Base-by-base conservation (phyloP, 2,329 filamentous ascomycete species). In the Diatrype stigma region DNA sequence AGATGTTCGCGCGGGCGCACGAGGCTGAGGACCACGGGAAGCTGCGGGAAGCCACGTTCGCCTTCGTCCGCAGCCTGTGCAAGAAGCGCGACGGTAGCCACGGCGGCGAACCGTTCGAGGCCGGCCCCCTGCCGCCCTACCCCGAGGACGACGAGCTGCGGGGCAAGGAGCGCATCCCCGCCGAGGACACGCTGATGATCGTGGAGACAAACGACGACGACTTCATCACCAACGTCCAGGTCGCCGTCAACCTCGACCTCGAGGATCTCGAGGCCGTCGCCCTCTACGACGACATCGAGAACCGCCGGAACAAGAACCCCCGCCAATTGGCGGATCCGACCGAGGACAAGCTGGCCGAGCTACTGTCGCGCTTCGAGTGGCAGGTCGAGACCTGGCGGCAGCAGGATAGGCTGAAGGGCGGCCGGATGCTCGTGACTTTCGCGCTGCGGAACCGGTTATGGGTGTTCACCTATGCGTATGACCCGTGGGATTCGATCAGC, bases 131-230 rank as follows among this genome's bases (percentile, higher is more conserved):
- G 47, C 55, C 52, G 1, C 42, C 50, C 6, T 49, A 53, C 26
- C 53, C 52, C 22, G 44, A 49, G n/a, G 48, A 45, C 17, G 45
- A 55, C 45, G 45, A 46, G 21, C 26, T 46, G 28, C 45, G 46
- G 19, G 56, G 56, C 51, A 51, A 48, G 32, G 51, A 54, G 45
- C 35, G 40, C 22, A 52, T 59, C 7, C 51, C 57, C 2, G 32
- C 51, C 21, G 57, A 57, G 50, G 55, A 59, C 37, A 57, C 55
- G 35, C 23, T 53, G 42, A 44, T 56, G 34, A 52, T 55, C 42
- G 30, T 57, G 32, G 35, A 48, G n/a, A 42, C 51, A 37, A 30
- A 47, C 35, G 32, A 50, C 2, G 21, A 46, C 8, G 46, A 32
- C 16, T 45, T 19, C 22, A 30, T 48, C 30, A 16, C 26, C 21